Base-by-base conservation (phyloP, 2,329 filamentous ascomycete species). In the Talaromyces funiculosus region DNA sequence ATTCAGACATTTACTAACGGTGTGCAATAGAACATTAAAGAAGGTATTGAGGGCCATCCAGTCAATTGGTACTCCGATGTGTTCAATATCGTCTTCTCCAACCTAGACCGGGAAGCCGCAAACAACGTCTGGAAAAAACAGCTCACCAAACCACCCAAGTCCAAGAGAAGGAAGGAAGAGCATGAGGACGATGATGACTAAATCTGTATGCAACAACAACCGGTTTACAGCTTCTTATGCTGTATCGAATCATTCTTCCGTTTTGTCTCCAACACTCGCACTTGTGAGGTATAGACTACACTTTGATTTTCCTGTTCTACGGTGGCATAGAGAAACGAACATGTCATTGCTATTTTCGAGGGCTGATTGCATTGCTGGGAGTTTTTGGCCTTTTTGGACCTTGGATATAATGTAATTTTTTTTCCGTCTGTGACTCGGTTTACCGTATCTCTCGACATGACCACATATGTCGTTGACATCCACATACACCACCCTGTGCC, bases 41-140 rank as follows among this genome's bases (percentile, higher is more conserved):
- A 96, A 71, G 92, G 92, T 66, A 90, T 99, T 64, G 88, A 96
- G 76, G 94, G 95, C 69, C 90, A 88, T 67, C 89, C 94, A 0
- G 93, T 93, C 18, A 87, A 84, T 70, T 99, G 94, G 94, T 99
- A 97, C 80, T 84, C 84, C 6, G 92, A 99, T 66, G 90, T 99
- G 55, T 97, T 97, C 73, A 84, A 93, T 64, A 82, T 96, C 63
- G 86, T 97, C 67, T 99, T 99, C 80, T 86, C 90, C 38, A 81
- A 89, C 65, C 76, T 97, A 18, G 90, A 97, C 76, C 81, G 79
- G 63, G 82, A 88, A 43, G 77, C 84, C 63, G 91, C 89, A 63
- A 94, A 90, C 74, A 84, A 81, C 38, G 65, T 86, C 65, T 94
- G 90, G 86, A 87, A 88, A 66, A 80, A 84, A 67, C 79, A 85